Conservation (phyloP, 805 yeast genomes). For the Clavispora fructus region DNA sequence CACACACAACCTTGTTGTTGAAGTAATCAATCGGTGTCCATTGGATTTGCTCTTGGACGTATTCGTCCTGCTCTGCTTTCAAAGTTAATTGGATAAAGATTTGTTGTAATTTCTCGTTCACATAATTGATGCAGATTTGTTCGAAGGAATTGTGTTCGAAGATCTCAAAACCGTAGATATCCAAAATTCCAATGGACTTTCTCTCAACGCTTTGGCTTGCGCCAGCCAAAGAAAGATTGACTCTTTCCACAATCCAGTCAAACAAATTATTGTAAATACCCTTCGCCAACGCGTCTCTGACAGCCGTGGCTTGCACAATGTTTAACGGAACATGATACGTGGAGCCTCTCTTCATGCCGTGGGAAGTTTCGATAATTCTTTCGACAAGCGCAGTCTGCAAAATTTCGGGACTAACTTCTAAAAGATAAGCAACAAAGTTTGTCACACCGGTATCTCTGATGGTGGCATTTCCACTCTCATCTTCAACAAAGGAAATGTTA, state of each 20-base stretch:
- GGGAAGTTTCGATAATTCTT: slow-evolving; percentile 83
- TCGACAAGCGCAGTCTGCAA: slow-evolving; percentile 67
- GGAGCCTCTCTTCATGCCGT: slow-evolving; percentile 87
- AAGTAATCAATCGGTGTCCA: slow-evolving; percentile 98
- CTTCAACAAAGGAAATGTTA: slow-evolving; percentile 78
- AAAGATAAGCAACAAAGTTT: slow-evolving; percentile 84
- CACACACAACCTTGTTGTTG: slow-evolving; percentile 95
- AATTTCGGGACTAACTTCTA: slow-evolving; percentile 69
- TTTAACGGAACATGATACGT: slow-evolving; percentile 93
- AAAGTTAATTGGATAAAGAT: slow-evolving; percentile 92
- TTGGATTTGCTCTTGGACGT: slow-evolving; percentile 87
- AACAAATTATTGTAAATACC: slow-evolving; percentile 88
- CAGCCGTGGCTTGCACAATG: slow-evolving; percentile 88
- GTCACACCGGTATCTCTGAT: slow-evolving; percentile 87
- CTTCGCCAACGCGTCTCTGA: slow-evolving; percentile 90
- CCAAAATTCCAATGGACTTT: slow-evolving; percentile 87
- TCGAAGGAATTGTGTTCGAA: slow-evolving; percentile 94
- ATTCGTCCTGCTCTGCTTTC: slow-evolving; percentile 97
- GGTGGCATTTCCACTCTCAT: slow-evolving; percentile 79
- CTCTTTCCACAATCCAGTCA: slow-evolving; percentile 94
- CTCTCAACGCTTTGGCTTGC: slow-evolving; percentile 27
- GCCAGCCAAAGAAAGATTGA: slow-evolving; percentile 66
- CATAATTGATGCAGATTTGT: slow-evolving; percentile 92
- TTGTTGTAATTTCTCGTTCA: slow-evolving; percentile 92
- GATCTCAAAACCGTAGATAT: slow-evolving; percentile 94